Conservation (phyloP, 2,329 filamentous ascomycete species). For the Aspergillus aculeatus region DNA sequence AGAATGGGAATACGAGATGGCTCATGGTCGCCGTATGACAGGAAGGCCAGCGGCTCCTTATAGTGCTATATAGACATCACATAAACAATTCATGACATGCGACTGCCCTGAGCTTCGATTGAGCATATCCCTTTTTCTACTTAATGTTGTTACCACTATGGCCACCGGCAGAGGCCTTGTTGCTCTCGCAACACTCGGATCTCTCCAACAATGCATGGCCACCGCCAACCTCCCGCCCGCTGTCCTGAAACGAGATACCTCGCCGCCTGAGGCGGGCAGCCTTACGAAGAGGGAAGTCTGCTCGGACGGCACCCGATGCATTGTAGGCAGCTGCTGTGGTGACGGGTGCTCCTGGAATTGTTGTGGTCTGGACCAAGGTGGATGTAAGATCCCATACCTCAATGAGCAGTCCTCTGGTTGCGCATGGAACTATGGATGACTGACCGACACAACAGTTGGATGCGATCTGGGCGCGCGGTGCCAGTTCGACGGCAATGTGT, state of each 20-base stretch:
- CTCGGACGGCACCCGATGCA: slow-evolving; percentile 3
- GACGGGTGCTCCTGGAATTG: slow-evolving; percentile 13
- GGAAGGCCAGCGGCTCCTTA: neutral
- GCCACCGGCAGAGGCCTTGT: neutral
- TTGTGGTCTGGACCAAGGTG: slow-evolving; percentile 12
- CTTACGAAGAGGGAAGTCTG: slow-evolving; percentile 10
- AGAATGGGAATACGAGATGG: too few relatives aligned
- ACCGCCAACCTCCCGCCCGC: neutral
- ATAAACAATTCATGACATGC: neutral
- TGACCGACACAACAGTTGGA: slow-evolving; percentile 5
- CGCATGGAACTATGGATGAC: neutral
- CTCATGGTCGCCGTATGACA: neutral
- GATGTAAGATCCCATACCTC: neutral
- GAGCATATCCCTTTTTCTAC: too few relatives aligned
- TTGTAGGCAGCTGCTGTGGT: slow-evolving; percentile 12
- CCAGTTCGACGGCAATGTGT: slow-evolving; percentile 11
- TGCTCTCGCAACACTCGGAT: neutral
- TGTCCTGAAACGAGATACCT: neutral
- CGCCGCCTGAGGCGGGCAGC: neutral
- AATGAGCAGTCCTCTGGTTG: too few relatives aligned
- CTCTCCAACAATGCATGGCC: neutral
- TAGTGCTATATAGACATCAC: neutral
- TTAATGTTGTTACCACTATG: too few relatives aligned
- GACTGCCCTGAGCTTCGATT: too few relatives aligned
- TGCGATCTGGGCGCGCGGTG: slow-evolving; percentile 10